Conservation (phyloP, 495 filamentous ascomycete species). For the Aspergillus olivimuriae region DNA sequence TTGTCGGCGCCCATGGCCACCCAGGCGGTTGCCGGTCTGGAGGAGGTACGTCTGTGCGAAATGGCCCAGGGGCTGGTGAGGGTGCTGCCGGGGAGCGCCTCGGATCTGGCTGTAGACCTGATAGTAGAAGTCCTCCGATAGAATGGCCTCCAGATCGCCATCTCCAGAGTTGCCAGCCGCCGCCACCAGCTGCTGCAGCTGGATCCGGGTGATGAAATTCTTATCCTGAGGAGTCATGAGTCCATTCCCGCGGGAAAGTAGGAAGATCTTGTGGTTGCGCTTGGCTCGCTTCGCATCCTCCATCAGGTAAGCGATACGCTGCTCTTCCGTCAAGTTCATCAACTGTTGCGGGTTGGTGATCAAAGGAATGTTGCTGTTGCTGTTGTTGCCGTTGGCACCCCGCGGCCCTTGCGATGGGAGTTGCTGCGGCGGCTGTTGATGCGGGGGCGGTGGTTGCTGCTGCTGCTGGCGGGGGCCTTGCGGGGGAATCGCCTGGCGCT, state of each 20-base stretch:
- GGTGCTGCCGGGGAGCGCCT: slow-evolving; percentile 76
- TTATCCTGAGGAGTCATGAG: slow-evolving; percentile 99
- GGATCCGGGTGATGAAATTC: slow-evolving; percentile 97
- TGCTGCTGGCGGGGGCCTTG: slow-evolving; percentile 40
- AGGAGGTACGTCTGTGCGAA: slow-evolving; percentile 98
- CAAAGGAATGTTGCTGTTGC: slow-evolving; percentile 37
- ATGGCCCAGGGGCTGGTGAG: slow-evolving; percentile 84
- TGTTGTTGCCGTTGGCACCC: slow-evolving; percentile 17
- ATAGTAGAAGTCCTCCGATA: slow-evolving; percentile 96
- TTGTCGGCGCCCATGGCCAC: slow-evolving; percentile 58
- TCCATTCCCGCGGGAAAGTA: slow-evolving; percentile 89
- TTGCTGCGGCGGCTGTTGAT: slow-evolving; percentile 23
- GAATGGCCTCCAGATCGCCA: slow-evolving; percentile 66
- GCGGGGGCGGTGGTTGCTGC: slow-evolving; percentile 22
- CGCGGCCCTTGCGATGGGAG: slow-evolving; percentile 20
- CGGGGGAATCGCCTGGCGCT: slow-evolving; percentile 25
- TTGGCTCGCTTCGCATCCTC: slow-evolving; percentile 95
- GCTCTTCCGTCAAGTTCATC: slow-evolving; percentile 67
- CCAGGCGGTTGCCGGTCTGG: slow-evolving; percentile 76
- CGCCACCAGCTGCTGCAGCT: slow-evolving; percentile 90
- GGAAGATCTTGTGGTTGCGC: slow-evolving; percentile 95
- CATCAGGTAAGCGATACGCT: slow-evolving; percentile 69
- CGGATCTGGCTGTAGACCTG: slow-evolving; percentile 94
- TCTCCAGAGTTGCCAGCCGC: slow-evolving; percentile 83
- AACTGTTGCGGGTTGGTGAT: slow-evolving; percentile 70